phyloP scores from a whole-genome alignment of 139 green algal species.

The Closterium sp. region DNA sequence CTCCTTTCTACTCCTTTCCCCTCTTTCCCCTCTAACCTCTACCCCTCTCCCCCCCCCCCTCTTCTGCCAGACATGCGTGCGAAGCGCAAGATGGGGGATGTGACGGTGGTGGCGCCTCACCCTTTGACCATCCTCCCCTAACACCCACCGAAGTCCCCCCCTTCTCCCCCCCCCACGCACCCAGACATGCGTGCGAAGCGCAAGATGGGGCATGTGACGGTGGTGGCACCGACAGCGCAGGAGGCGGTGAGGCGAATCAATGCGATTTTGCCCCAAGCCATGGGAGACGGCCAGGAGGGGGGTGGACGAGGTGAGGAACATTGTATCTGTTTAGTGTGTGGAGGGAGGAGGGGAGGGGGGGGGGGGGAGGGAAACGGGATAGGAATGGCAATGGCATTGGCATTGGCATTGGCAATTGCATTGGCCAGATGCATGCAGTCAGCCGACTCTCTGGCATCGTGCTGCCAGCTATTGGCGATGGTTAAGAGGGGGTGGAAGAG shows the following conservation, averaged over 20 bases:
- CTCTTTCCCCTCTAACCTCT: too few species aligned
- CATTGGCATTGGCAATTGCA: not conserved
- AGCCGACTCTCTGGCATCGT: too few species aligned
- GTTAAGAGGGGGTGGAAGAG: too few species aligned
- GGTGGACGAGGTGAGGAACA: slow-evolving; percentile 8
- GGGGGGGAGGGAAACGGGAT: not conserved
- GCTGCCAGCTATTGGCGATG: too few species aligned
- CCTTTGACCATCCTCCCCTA: too few species aligned
- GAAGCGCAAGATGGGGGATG: slow-evolving; percentile 82
- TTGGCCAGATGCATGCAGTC: not conserved
- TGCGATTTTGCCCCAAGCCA: not conserved
- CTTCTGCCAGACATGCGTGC: slow-evolving; percentile 48
- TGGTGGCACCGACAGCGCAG: slow-evolving; percentile 49
- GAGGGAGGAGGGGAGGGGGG: not conserved
- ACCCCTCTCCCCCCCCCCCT: too few species aligned
- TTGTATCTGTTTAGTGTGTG: not conserved
- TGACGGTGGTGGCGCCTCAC: slow-evolving; percentile 71
- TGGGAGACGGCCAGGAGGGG: slow-evolving; percentile 48
- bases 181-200: slow-evolving; percentile 59
- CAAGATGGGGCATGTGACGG: slow-evolving; percentile 92
- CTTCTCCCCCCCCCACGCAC: not conserved
- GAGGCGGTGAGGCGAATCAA: not conserved
- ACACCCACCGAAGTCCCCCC: too few species aligned
- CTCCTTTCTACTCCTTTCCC: too few species aligned
- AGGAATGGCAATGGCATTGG: not conserved